Evolutionary conservation across 2,329 filamentous ascomycete species (phyloP).

Genomic region (Colletotrichum navitas): DNA sequence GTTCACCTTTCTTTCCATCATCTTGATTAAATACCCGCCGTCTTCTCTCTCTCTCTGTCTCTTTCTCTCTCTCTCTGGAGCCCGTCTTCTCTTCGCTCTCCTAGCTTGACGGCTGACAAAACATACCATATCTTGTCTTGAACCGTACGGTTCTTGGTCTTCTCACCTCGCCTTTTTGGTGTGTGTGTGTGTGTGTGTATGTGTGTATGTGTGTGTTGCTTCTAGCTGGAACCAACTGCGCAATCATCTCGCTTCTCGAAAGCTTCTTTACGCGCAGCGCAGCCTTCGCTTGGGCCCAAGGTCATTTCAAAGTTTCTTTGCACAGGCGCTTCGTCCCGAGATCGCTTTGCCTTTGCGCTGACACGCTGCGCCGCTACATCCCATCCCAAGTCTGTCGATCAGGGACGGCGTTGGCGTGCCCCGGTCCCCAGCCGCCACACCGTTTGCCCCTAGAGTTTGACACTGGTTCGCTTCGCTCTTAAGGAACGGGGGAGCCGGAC

Average conservation of each 20-base stretch:
- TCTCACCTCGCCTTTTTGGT: neutral
- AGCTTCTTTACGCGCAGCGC: neutral
- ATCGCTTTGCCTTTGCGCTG: conserved; percentile 23
- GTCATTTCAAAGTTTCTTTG: neutral
- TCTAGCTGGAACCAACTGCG: conserved; percentile 5
- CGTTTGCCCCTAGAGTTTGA: conserved; percentile 36
- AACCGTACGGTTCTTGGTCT: neutral
- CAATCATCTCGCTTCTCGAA: neutral
- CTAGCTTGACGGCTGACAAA: neutral
- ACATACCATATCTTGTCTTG: neutral
- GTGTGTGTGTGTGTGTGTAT: neutral
- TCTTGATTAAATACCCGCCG: conserved; percentile 32
- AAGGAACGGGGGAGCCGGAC: conserved; percentile 37
- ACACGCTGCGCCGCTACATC: conserved; percentile 35
- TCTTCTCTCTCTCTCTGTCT: conserved; percentile 12
- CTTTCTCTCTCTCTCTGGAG: too few species aligned
- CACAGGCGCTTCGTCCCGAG: conserved; percentile 23
- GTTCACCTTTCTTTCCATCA: conserved; percentile 10
- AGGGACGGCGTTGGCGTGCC: conserved; percentile 15
- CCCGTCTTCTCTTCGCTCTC: neutral
- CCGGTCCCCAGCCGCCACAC: conserved; percentile 31
- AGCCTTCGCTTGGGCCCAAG: neutral
- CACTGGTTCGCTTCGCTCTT: conserved; percentile 26
- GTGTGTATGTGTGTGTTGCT: neutral
- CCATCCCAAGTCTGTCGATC: conserved; percentile 39